Conservation (phyloP, 345 rosid genomes). For the Turnera subulata region DNA sequence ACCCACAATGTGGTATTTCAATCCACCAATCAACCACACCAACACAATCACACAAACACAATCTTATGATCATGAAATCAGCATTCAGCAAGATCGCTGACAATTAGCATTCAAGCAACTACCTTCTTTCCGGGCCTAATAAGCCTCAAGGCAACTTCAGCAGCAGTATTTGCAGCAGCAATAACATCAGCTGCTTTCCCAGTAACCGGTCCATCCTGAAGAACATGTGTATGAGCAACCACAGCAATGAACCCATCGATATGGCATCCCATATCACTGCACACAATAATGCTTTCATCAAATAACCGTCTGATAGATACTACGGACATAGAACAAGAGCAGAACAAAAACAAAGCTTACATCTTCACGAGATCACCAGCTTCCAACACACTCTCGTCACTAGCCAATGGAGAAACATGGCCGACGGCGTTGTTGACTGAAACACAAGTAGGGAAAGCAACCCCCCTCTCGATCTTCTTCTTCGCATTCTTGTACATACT, state of each 20-base stretch:
- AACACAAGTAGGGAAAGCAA: conserved; percentile 90
- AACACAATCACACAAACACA: background rate
- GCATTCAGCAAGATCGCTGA: no score
- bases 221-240: conserved; percentile 82
- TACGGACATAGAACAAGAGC: background rate
- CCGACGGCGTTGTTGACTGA: conserved; percentile 86
- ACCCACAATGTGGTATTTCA: background rate
- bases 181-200: conserved; percentile 89
- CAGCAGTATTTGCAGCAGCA: conserved; percentile 90
- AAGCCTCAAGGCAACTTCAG: conserved; percentile 97
- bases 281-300: conserved; percentile 11
- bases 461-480: conserved; percentile 90
- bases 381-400: conserved; percentile 70
- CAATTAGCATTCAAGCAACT: conserved; percentile 3
- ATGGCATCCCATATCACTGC: conserved; percentile 95
- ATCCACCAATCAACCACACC: background rate
- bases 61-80: no score
- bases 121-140: conserved; percentile 98
- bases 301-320: background rate
- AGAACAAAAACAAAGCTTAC: conserved; percentile 37
- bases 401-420: conserved; percentile 87
- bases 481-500: conserved; percentile 90
- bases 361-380: conserved; percentile 87
- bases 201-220: conserved; percentile 62
- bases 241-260: conserved; percentile 98